Base-by-base conservation (phyloP, 305 asterid species). In the Fraxinus greggii region DNA sequence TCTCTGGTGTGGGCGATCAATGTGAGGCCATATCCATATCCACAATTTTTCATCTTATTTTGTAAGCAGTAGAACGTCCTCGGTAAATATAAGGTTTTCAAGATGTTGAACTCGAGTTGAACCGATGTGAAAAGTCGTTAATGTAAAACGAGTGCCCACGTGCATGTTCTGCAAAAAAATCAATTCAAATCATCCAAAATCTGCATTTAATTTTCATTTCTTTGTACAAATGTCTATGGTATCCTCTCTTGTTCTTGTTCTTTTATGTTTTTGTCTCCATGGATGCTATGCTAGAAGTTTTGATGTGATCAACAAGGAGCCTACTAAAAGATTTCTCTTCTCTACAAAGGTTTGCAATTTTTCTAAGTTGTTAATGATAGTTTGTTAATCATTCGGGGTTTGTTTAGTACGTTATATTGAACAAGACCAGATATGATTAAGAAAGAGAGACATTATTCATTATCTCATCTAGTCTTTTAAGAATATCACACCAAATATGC, bases 231-330 rank as follows among this genome's bases (percentile, higher is more conserved):
- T 88, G 89, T 84, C 86, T 56, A 85, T 48, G 7, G 7, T 38
- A 10, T 78, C 70, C 28, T 78, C 28, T 80, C 32, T 88, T 61
- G 78, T 83, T 38, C 51, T 89, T 13, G 80, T 86, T n/a, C 77
- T 91, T 65, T 61, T 89, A 5, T 80, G 72, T 77, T 51, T 86
- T 65, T 85, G 83, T 74, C 29, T 85, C 51, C 83, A 77, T 80
- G 80, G 86, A 38, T 84, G 87, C 78, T 78, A 84, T 80, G 91
- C 90, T 76, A 80, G 91, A 81, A 80, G 29, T 13, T 23, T 86
- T 8, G 81, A 78, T 5, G 73, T 75, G 5, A 36, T 74, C 67
- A 54, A 45, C 45, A 80, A 78, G 28, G 61, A 86, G 78, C 65
- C 9, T 19, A 24, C 78, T 0, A 31, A 79, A 78, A 78, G 24